Conservation (phyloP, 1,284 basidiomycete species). For the Coniferiporia sulphurascens region DNA sequence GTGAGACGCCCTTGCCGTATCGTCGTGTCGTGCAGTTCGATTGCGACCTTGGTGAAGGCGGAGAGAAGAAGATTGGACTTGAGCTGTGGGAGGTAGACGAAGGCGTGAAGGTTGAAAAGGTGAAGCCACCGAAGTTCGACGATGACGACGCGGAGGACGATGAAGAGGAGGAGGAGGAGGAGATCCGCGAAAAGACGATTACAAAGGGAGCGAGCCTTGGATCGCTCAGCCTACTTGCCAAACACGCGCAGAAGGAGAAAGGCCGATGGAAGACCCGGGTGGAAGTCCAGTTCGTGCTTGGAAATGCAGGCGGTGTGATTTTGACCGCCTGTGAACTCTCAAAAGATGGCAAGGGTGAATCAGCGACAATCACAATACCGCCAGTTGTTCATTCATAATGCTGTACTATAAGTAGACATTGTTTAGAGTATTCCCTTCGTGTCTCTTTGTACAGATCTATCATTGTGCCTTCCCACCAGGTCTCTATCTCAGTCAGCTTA, state of each 20-base stretch:
- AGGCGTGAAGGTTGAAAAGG: conserved; percentile 71
- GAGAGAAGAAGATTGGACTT: conserved; percentile 52
- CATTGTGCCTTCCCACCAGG: neutral
- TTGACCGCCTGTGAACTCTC: conserved; percentile 44
- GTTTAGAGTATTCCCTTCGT: neutral
- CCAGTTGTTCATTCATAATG: conserved; percentile 1
- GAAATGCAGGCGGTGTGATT: conserved; percentile 47
- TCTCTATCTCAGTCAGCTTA: neutral
- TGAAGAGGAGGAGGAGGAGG: conserved; percentile 46
- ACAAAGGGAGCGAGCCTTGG: conserved; percentile 60
- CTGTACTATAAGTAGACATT: neutral
- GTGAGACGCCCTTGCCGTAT: conserved; percentile 78
- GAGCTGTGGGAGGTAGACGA: conserved; percentile 89
- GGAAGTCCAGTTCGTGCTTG: conserved; percentile 61
- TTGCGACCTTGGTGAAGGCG: conserved; percentile 51
- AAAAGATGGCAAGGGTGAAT: conserved; percentile 33
- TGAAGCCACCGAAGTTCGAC: conserved; percentile 45
- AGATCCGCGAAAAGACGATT: conserved; percentile 47
- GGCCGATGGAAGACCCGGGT: conserved; percentile 50
- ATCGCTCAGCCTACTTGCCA: conserved; percentile 34
- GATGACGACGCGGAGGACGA: conserved; percentile 51
- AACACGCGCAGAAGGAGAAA: conserved; percentile 40
- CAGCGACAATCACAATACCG: conserved; percentile 22
- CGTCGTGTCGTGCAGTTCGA: conserved; percentile 69
- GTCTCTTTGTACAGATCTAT: neutral